phyloP scores from a whole-genome alignment of 1,284 basidiomycete genomes.

The Ceratobasidium sp. region DNA sequence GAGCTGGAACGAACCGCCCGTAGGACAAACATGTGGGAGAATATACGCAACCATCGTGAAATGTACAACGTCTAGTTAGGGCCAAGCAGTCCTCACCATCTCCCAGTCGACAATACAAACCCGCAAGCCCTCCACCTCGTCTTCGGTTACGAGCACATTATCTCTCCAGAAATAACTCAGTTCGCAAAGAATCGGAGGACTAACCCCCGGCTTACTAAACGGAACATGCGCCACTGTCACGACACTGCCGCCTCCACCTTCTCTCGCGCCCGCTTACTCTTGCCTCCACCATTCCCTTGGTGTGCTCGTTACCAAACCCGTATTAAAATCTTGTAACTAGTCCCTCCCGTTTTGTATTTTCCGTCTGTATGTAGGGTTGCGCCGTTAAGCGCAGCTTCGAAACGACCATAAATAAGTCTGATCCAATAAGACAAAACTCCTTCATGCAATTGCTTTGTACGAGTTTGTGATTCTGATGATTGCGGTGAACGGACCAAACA shows the following conservation, averaged over 20 bases:
- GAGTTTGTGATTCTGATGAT: no score
- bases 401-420: no score
- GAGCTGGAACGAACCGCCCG: neutral
- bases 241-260: constrained; percentile 46
- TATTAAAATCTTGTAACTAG: no score
- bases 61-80: constrained; percentile 22
- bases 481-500: no score
- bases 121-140: neutral
- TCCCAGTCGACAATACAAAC: constrained; percentile 39
- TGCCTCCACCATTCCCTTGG: constrained; percentile 54
- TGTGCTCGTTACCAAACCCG: constrained; percentile 13
- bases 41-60: constrained; percentile 14
- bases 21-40: neutral
- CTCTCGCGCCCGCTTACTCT: constrained; percentile 56
- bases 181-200: neutral
- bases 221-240: constrained; percentile 23
- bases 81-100: constrained; percentile 13
- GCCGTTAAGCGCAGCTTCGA: no score
- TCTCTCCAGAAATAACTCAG: neutral
- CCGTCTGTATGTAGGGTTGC: no score
- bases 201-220: constrained; percentile 3
- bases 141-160: neutral
- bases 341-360: no score
- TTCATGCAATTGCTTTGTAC: no score
- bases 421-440: no score